Evolutionary conservation across 1,284 basidiomycete species (phyloP), one percentile per base, ranked within the genome.

Genomic region (Ceratobasidium sp.): DNA sequence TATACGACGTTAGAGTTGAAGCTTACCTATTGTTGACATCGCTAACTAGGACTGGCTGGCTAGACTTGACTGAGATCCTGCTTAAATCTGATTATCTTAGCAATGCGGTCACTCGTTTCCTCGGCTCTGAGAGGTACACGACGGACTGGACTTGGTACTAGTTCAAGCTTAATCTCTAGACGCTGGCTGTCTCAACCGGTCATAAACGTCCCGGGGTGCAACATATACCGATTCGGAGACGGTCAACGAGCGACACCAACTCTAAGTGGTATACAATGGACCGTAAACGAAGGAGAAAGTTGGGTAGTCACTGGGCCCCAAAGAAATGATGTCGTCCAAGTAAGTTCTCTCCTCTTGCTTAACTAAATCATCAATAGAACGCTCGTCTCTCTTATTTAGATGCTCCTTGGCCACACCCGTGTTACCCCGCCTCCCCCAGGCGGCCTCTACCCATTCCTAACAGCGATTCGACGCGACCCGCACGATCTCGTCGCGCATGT

Each of bases 401-500:
- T 90, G 2, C 84, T 95, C 19, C 84, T 90, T 3, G 91, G 91
- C 1, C 87, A 92, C 75, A 87, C 91, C 56, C 86, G 91, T 2
- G 87, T 95, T 60, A 81, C 86, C 19, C 92, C 93, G 3, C 85
- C 57, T 84, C 87, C 89, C 8, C 85, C 89, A 0, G 85, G 85
- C 1, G 93, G 94, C 0, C 84, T 93, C 11, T 95, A 92, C 79
- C 94, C 95, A 0, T 90, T 91, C 79, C 84, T 94, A 57, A 84
- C 83, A 3, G 76, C 79, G 51, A 78, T 75, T 19, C 56, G 63
- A 6, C 24, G 78, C 5, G 87, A 91, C 75, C 85, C 88, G 0
- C 86, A 88, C 74, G 81, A 84, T 8, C 83, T 84, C 17, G 83
- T 95, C 47, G 84, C 89, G 6, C 85, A 92, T 59, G 91, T 96